Evolutionary conservation across 2,329 filamentous ascomycete genomes (phyloP), one percentile per base, ranked within the genome.

Genomic region (Aureobasidium sp.): DNA sequence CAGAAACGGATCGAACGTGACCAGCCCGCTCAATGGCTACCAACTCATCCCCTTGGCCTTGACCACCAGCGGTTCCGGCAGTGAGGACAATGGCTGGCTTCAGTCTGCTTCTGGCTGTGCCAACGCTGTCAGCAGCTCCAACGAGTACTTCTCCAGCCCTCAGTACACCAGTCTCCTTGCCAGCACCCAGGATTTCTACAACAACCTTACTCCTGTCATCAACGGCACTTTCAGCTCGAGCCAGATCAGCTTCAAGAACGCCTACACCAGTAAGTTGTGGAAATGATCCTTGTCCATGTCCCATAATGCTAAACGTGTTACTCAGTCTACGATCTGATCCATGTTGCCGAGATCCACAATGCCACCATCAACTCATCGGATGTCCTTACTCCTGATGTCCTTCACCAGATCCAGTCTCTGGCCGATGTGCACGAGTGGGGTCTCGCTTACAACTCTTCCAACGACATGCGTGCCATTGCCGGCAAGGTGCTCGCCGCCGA

Each of bases 381-480:
- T 57, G 78, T 89, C 49, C 81, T 92, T 64, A 87, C 85, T 51
- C 68, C 77, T 41, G 76, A 79, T 1, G 81, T 82, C 29, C 78
- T 90, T 61, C 72, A 77, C 68, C 84, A 88, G 71, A 82, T 94
- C 62, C 81, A 83, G 68, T 82, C 82, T n/a, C 84, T 94, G 36
- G 91, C 92, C 67, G 86, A 92, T 72, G 77, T 79, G 63, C 89
- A 94, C 74, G 89, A 97, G 74, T 96, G 84, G 79, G 87, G 87
- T 70, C 84, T 94, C 15, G 90, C 90, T 59, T 95, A 88, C 83
- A 93, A 95, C 77, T 75, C 78, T 66, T 77, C 82, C 48, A 76
- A 76, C 72, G 48, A 74, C 65, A 73, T 74, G 62, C 77, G 79
- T 55, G 76, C 78, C 61, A 72, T 81, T 52, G 70, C 74, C 5